Percentiles rank a stretch among this genome's conserved stretches.
These are phyloP conservation scores for Globisporangium paroecandrum DNA, from an alignment of 352 stramenopile species.

Conservation along the genomic window DNA sequence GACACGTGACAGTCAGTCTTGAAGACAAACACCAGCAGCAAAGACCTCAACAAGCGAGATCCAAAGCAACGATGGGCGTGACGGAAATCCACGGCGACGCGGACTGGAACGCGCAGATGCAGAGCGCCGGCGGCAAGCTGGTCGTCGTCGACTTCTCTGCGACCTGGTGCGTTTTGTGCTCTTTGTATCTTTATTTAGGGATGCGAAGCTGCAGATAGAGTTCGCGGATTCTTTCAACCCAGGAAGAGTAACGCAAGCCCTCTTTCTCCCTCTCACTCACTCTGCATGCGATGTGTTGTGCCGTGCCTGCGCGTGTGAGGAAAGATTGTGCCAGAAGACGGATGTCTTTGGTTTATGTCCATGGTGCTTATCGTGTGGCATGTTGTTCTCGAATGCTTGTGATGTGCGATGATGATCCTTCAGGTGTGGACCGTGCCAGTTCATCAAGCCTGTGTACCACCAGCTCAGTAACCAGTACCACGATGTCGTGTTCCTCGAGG, in stretches of 20 bases:
- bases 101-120: conserved; percentile 81
- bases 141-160: conserved; percentile 88
- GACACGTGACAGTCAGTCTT: conserved; percentile 8
- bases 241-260: neutral
- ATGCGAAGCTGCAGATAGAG: conserved; percentile 2
- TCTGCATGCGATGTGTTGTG: neutral
- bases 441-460: conserved; percentile 85
- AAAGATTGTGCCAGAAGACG: neutral
- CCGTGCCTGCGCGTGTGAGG: neutral
- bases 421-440: conserved; percentile 79
- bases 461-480: conserved; percentile 76
- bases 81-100: conserved; percentile 63
- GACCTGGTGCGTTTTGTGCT: conserved; percentile 51
- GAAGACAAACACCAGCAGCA: neutral
- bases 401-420: neutral
- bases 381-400: neutral
- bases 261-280: too few species aligned
- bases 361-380: neutral
- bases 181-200: neutral
- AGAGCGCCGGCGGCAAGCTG: conserved; percentile 74
- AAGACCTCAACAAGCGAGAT: neutral
- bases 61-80: conserved; percentile 51
- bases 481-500: conserved; percentile 87
- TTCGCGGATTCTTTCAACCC: neutral
- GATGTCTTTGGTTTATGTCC: neutral